Percentiles rank a stretch among this genome's conserved stretches.
phyloP scores from a whole-genome alignment of 2,329 filamentous ascomycete genomes.

The Fusarium tuaranense region DNA sequence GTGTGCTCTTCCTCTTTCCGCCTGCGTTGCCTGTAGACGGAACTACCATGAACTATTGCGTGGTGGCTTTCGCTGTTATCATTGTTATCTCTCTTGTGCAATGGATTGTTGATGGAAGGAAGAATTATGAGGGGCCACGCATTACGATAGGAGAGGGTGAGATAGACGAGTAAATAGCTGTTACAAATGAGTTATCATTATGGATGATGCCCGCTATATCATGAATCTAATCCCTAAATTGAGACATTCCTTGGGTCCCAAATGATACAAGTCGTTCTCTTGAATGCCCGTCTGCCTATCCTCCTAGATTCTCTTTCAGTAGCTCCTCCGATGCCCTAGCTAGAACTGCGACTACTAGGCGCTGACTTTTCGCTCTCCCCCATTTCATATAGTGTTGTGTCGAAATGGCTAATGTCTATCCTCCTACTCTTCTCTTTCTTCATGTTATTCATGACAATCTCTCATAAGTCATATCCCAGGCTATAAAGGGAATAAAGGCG shows the following conservation, averaged over 20 bases:
- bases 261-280: not conserved
- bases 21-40: slow-evolving; percentile 72
- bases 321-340: not conserved
- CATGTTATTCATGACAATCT: not conserved
- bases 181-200: not conserved
- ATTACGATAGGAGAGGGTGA: slow-evolving; percentile 12
- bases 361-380: not conserved
- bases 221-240: not conserved
- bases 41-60: slow-evolving; percentile 73
- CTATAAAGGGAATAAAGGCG: not conserved
- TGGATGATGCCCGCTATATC: not conserved
- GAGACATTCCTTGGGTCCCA: not conserved
- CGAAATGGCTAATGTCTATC: not conserved
- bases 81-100: slow-evolving; percentile 55
- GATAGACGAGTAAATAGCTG: not conserved
- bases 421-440: not conserved
- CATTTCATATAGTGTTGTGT: not conserved
- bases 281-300: not conserved
- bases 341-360: not conserved
- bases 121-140: slow-evolving; percentile 50
- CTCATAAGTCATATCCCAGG: not conserved
- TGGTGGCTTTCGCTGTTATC: slow-evolving; percentile 60
- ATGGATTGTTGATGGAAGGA: slow-evolving; percentile 60
- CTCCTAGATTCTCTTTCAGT: not conserved
- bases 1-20: slow-evolving; percentile 79